Conservation (phyloP, 2,329 filamentous ascomycete genomes). For the Thermochaetoides dissita region DNA sequence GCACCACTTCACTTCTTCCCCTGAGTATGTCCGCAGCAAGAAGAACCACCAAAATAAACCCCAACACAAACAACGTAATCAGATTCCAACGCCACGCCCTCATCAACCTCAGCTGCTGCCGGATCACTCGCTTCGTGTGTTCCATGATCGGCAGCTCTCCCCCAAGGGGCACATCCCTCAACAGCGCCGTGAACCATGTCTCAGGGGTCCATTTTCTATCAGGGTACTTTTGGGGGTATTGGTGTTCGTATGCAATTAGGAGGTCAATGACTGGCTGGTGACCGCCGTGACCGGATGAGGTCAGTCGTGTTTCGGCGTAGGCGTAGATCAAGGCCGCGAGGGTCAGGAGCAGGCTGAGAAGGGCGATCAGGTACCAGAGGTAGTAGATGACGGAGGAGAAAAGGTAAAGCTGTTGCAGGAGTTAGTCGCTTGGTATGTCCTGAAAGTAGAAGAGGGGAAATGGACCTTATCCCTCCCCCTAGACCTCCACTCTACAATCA, state of each 20-base stretch:
- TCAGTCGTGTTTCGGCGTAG: constrained; percentile 19
- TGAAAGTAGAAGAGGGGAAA: background rate
- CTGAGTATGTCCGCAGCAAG: constrained; percentile 7
- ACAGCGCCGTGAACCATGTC: constrained; percentile 25
- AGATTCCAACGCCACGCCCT: constrained; percentile 25
- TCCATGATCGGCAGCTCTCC: constrained; percentile 17
- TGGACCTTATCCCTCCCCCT: constrained; percentile 4
- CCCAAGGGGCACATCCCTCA: constrained; percentile 4
- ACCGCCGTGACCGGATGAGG: constrained; percentile 8
- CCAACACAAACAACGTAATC: constrained; percentile 17
- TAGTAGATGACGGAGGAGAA: constrained; percentile 17
- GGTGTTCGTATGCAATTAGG: constrained; percentile 10
- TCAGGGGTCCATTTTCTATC: constrained; percentile 25
- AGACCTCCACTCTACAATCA: constrained; percentile 17
- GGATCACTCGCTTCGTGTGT: constrained; percentile 14
- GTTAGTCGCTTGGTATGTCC: background rate
- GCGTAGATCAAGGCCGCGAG: constrained; percentile 23
- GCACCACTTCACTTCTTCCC: background rate
- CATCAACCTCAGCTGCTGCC: constrained; percentile 18
- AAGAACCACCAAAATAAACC: constrained; percentile 6
- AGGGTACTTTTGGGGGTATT: constrained; percentile 17
- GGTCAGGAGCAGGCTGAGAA: constrained; percentile 24
- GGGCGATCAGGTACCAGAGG: constrained; percentile 21
- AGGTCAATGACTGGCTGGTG: constrained; percentile 20
- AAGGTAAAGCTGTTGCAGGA: background rate